These are phyloP conservation scores for Lactarius deliciosus DNA, from an alignment of 768 basidiomycete genomes.

Conservation along the genomic window DNA sequence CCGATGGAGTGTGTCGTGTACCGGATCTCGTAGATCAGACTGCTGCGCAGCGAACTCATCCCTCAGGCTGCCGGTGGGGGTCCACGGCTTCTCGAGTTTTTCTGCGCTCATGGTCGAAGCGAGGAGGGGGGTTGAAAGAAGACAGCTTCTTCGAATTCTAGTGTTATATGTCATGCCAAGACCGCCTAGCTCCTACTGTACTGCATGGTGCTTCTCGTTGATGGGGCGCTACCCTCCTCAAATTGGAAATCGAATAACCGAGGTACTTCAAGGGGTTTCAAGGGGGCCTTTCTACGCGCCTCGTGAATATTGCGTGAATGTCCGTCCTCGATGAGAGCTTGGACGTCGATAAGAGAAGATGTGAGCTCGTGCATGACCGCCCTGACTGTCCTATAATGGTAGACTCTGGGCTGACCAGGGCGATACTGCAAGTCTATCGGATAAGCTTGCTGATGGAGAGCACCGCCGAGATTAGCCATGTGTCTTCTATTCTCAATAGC, in stretches of 20 bases:
- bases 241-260: background rate
- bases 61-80: background rate
- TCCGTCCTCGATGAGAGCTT: too few species aligned
- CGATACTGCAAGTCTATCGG: too few species aligned
- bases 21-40: background rate
- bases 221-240: background rate
- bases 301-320: too few species aligned
- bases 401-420: too few species aligned
- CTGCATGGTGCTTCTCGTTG: background rate
- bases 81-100: conserved; percentile 4
- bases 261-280: background rate
- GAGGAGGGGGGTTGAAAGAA: background rate
- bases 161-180: background rate
- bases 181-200: background rate
- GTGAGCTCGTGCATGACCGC: too few species aligned
- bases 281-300: too few species aligned
- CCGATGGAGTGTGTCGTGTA: conserved; percentile 37
- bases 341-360: background rate
- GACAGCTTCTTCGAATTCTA: background rate
- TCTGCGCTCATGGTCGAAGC: background rate
- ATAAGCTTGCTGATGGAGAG: background rate
- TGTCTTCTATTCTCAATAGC: too few species aligned
- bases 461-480: background rate
- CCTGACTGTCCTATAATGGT: too few species aligned
- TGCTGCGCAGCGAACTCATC: background rate